Evolutionary conservation across 768 basidiomycete species (phyloP), one percentile per base, ranked within the genome.

Genomic region (Cytidiella melzeri): DNA sequence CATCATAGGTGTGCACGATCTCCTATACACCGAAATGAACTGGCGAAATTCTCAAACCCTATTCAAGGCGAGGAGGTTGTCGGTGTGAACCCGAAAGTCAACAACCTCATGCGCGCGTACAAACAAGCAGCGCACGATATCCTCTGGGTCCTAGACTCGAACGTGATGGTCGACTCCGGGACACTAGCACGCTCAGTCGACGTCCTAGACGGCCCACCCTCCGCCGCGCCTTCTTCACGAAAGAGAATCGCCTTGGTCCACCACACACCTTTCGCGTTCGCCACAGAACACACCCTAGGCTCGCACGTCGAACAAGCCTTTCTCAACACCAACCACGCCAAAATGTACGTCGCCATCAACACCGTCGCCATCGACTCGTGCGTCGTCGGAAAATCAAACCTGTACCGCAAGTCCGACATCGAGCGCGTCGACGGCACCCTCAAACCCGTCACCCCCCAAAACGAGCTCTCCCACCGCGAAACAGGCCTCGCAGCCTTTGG

Each of bases 111-210:
- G 54, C 82, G 83, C 27, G 78, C 94, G 12, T 97, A 93, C 64
- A 73, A 74, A 40, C 70, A 80, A 61, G 96, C 95, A 0, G 69
- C 75, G 47, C 73, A 96, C 61, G 92, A 98, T 61, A 87, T 98
- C 43, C 70, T 98, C 43, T 99, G 94, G 94, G 87, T 98, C 25
- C 75, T 98, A 43, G 96, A 99, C 66, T 96, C 95, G n/a, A 95
- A 95, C 56, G 80, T 98, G 45, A 78, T 82, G 50, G 83, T 84
- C 20, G 79, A 80, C 40, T 74, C 84, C 1, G 84, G 84, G 13
- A 87, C 92, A 10, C 79, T 99, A 21, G 82, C 85, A 2, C 83
- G 91, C 50, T 83, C 92, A 12, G 87, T 98, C 27, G 89, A 87
- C 58, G 72, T 81, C n/a, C 74, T 95, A 37, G 71, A 67, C 11